Evolutionary conservation across 805 yeast genomes (phyloP).

Genomic region (Kluyveromyces lactis): DNA sequence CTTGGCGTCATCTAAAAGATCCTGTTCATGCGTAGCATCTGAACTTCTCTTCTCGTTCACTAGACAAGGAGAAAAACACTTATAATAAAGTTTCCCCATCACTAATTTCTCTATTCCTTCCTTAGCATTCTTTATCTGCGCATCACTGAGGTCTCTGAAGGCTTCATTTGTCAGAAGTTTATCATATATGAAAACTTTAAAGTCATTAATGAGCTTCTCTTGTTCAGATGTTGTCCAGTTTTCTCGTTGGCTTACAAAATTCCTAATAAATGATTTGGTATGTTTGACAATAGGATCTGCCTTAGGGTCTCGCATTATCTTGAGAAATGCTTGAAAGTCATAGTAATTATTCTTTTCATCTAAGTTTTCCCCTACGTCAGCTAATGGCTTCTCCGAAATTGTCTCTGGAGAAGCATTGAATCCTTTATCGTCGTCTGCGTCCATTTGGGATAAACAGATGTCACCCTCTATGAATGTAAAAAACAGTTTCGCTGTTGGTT

Average conservation of each 20-base stretch:
- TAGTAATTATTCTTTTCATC: slow-evolving; percentile 35
- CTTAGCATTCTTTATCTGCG: slow-evolving; percentile 58
- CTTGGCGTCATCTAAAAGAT: slow-evolving; percentile 49
- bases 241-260: slow-evolving; percentile 49
- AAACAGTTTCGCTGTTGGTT: too few relatives aligned
- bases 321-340: slow-evolving; percentile 76
- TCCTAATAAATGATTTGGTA: slow-evolving; percentile 72
- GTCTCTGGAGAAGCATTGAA: neutral
- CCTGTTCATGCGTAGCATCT: slow-evolving; percentile 52
- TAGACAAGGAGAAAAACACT: slow-evolving; percentile 67
- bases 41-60: slow-evolving; percentile 31
- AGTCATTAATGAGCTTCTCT: slow-evolving; percentile 66
- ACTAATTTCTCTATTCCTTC: slow-evolving; percentile 91
- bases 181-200: slow-evolving; percentile 59
- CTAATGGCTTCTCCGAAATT: neutral
- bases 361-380: slow-evolving; percentile 3
- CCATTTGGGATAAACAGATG: too few relatives aligned
- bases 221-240: slow-evolving; percentile 74
- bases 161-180: slow-evolving; percentile 62
- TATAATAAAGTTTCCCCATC: slow-evolving; percentile 75
- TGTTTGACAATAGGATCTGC: slow-evolving; percentile 90
- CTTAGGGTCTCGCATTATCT: slow-evolving; percentile 56
- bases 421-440: too few relatives aligned
- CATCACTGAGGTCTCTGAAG: slow-evolving; percentile 55
- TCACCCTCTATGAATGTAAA: too few relatives aligned